A percentile compares a stretch with the other conserved stretches of the same genome.
Evolutionary conservation across 805 yeast genomes (phyloP).

Genomic region (Candida tibetensis): DNA sequence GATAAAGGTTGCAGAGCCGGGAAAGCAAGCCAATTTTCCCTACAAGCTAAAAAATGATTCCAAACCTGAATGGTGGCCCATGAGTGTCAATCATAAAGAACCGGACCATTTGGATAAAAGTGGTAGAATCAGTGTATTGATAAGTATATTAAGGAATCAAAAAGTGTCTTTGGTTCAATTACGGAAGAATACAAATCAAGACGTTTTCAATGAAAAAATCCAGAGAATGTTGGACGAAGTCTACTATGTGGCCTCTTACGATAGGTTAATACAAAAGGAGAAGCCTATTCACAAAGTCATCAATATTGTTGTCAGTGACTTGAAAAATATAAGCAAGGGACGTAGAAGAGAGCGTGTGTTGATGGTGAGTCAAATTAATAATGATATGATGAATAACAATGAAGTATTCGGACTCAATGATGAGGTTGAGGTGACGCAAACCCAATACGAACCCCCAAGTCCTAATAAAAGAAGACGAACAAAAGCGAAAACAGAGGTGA

Average conservation of each 20-base stretch:
- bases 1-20: constrained; percentile 65
- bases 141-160: constrained; percentile 31
- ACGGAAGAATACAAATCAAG: constrained; percentile 9
- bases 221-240: constrained; percentile 21
- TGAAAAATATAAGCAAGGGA: background rate
- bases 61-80: constrained; percentile 76
- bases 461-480: too few relatives aligned
- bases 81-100: constrained; percentile 54
- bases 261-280: constrained; percentile 17
- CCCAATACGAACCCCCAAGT: too few relatives aligned
- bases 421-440: too few relatives aligned
- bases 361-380: background rate
- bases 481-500: too few relatives aligned
- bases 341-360: background rate
- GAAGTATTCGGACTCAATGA: background rate
- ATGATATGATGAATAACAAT: background rate
- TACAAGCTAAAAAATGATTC: constrained; percentile 50
- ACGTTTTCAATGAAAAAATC: background rate
- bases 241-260: constrained; percentile 25
- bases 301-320: background rate
- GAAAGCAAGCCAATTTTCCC: constrained; percentile 61
- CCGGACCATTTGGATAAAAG: constrained; percentile 69
- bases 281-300: background rate
- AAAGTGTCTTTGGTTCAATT: constrained; percentile 11
- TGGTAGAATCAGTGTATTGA: constrained; percentile 52